phyloP scores from a whole-genome alignment of 2,329 filamentous ascomycete genomes.

The Ophiostoma perfectum region DNA sequence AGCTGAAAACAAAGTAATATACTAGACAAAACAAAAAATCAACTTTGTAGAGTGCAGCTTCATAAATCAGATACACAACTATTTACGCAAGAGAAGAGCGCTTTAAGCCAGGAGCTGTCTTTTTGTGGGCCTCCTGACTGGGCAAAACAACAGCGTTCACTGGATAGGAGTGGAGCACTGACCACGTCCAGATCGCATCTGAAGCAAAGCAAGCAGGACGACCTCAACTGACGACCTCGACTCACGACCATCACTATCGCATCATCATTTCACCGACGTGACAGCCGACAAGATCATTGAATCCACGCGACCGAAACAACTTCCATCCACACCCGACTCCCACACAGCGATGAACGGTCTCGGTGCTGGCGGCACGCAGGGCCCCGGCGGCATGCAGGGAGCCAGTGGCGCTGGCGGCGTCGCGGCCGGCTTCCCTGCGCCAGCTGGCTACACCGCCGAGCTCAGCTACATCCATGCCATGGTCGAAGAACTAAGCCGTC shows the following conservation, averaged over 20 bases:
- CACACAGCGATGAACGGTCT: conserved; percentile 23
- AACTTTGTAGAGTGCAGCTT: too few species aligned
- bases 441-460: conserved; percentile 63
- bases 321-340: not conserved
- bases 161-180: conserved; percentile 15
- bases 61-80: too few species aligned
- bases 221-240: not conserved
- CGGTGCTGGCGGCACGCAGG: conserved; percentile 17
- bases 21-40: too few species aligned
- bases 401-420: conserved; percentile 31
- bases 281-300: not conserved
- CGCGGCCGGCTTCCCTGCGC: conserved; percentile 50
- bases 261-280: not conserved
- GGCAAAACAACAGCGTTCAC: conserved; percentile 7
- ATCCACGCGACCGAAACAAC: not conserved
- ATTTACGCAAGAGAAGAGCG: not conserved
- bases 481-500: conserved; percentile 61
- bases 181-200: conserved; percentile 11
- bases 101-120: conserved; percentile 4
- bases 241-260: not conserved
- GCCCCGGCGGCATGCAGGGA: not conserved
- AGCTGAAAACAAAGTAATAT: too few species aligned
- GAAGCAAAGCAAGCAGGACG: not conserved
- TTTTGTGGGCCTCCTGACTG: not conserved
- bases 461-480: conserved; percentile 63